Conservation (phyloP, 2,329 filamentous ascomycete species). For the Didymella pinodella region DNA sequence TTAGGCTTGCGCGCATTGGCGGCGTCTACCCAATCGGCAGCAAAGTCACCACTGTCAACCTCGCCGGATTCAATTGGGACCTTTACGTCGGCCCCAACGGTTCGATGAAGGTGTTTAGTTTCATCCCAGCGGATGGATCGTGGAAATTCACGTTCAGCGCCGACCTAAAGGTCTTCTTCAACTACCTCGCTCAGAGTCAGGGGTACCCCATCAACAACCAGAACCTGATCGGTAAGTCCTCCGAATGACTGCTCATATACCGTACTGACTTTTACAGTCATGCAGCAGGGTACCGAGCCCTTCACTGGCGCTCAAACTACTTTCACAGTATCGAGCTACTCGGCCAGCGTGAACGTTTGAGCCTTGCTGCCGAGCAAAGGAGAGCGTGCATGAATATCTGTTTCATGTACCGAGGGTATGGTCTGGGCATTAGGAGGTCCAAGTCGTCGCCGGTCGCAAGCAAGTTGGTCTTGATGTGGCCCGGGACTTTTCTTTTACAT, state of each 20-base stretch:
- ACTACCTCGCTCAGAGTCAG: constrained; percentile 61
- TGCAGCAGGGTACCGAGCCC: constrained; percentile 36
- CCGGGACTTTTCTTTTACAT: neutral
- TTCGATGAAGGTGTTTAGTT: constrained; percentile 67
- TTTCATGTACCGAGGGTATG: neutral
- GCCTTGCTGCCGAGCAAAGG: neutral
- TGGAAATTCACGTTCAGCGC: constrained; percentile 60
- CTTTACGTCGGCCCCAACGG: constrained; percentile 68
- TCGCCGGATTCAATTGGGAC: constrained; percentile 62
- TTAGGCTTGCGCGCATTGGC: constrained; percentile 29
- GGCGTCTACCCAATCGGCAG: constrained; percentile 30
- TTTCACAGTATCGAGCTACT: constrained; percentile 26
- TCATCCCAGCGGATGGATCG: constrained; percentile 52
- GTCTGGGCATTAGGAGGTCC: neutral
- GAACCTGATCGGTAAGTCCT: constrained; percentile 35
- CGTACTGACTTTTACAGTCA: constrained; percentile 21
- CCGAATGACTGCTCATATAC: neutral
- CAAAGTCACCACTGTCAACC: constrained; percentile 43
- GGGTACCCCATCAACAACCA: constrained; percentile 47
- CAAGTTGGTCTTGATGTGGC: neutral
- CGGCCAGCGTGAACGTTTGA: constrained; percentile 3
- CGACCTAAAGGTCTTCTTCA: constrained; percentile 65
- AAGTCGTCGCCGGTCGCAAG: neutral
- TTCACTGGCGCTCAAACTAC: constrained; percentile 35
- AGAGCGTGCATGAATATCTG: neutral